Conservation (phyloP, 257 asterid species). For the Prunella vulgaris region DNA sequence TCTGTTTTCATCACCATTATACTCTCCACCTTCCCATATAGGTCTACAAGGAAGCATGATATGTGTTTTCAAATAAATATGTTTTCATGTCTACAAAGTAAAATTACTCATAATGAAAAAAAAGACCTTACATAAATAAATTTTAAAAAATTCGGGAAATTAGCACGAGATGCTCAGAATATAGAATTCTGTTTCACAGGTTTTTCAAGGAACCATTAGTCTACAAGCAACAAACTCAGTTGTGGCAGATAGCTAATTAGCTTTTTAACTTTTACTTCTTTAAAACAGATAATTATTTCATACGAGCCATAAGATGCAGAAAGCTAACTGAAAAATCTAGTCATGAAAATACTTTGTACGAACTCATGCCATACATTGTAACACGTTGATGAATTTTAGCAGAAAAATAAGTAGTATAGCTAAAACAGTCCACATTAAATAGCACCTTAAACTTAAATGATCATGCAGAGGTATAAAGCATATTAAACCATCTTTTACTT, state of each 20-base stretch:
- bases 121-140: background rate
- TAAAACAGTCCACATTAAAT: background rate
- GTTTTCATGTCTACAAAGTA: background rate
- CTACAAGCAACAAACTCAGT: background rate
- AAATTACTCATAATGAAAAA: background rate
- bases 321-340: background rate
- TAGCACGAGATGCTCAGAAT: background rate
- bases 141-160: background rate
- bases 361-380: background rate
- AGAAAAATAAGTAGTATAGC: background rate
- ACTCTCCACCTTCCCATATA: conserved; percentile 93
- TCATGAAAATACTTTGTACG: background rate
- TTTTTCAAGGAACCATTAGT: background rate
- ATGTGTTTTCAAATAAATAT: conserved; percentile 13
- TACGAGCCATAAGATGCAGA: background rate
- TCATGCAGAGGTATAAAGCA: background rate
- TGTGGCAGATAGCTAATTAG: background rate
- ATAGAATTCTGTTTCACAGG: background rate
- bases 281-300: background rate
- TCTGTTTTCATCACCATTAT: conserved; percentile 73
- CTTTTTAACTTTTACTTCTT: background rate
- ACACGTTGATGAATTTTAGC: background rate
- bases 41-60: conserved; percentile 51
- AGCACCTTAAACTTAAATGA: background rate
- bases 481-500: background rate